These are phyloP conservation scores for Passalora sequoiae DNA, from an alignment of 2,329 filamentous ascomycete species.

Conservation along the genomic window DNA sequence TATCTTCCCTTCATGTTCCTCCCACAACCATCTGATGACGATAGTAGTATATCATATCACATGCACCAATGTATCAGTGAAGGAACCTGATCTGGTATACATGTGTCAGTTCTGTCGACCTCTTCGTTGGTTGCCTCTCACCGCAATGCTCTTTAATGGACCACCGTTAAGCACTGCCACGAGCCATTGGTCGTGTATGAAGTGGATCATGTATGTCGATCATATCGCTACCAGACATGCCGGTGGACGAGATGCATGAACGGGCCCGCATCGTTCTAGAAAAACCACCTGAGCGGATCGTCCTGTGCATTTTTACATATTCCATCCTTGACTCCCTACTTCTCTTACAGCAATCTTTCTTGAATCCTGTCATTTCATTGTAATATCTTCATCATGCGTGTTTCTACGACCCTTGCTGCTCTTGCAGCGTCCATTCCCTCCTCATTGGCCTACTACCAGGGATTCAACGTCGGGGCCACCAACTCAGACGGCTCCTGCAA, in stretches of 20 bases:
- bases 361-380: background rate
- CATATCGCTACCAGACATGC: conserved; percentile 1
- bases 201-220: background rate
- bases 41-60: too few relatives aligned
- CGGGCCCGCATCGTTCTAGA: background rate
- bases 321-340: background rate
- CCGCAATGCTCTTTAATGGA: too few relatives aligned
- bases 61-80: too few relatives aligned
- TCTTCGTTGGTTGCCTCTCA: too few relatives aligned
- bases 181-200: too few relatives aligned
- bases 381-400: conserved; percentile 24
- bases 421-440: conserved; percentile 32
- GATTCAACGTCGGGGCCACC: conserved; percentile 41
- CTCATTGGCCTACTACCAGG: conserved; percentile 38
- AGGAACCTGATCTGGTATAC: too few relatives aligned
- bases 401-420: conserved; percentile 28
- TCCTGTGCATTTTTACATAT: background rate
- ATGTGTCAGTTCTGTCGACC: too few relatives aligned
- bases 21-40: too few relatives aligned
- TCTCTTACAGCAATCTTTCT: conserved; percentile 1
- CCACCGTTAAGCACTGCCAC: too few relatives aligned
- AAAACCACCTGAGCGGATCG: background rate
- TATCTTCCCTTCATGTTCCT: too few relatives aligned
- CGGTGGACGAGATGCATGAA: conserved; percentile 1
- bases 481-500: conserved; percentile 39